These are phyloP conservation scores for Aspergillus sp. DNA, from an alignment of 2,329 filamentous ascomycete genomes.

Conservation along the genomic window DNA sequence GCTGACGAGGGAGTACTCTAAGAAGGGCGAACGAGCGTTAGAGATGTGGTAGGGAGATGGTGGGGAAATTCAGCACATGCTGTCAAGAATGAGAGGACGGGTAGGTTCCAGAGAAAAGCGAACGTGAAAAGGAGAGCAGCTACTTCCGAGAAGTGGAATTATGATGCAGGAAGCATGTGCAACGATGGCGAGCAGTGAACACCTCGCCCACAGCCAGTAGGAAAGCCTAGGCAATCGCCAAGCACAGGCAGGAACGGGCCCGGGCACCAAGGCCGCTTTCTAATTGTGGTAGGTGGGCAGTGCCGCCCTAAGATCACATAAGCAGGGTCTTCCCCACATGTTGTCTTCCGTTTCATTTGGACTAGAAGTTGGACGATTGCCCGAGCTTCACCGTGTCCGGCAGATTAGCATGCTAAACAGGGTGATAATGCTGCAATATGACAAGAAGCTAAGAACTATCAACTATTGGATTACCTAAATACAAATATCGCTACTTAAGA, in stretches of 20 bases:
- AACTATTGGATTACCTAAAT: no score
- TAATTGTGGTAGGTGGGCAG: no score
- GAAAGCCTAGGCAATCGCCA: conserved; percentile 4
- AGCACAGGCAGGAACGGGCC: conserved; percentile 12
- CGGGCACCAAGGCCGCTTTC: background rate
- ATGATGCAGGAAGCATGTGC: conserved; percentile 17
- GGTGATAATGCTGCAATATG: no score
- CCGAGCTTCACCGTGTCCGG: no score
- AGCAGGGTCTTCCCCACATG: no score
- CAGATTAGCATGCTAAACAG: no score
- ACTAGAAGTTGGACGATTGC: no score
- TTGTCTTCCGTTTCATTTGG: no score
- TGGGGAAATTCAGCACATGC: conserved; percentile 14
- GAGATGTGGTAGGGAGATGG: conserved; percentile 1
- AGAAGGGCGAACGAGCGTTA: conserved; percentile 8
- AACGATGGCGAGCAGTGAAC: conserved; percentile 2
- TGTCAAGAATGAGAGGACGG: conserved; percentile 6
- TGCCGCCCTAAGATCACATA: no score
- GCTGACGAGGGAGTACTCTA: conserved; percentile 4
- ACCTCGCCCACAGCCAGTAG: background rate
- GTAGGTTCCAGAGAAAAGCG: background rate
- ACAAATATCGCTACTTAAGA: no score
- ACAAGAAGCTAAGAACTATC: no score
- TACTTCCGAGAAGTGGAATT: background rate
- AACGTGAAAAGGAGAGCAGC: conserved; percentile 11